These are phyloP conservation scores for Neopestalotiopsis rosae DNA, from an alignment of 2,329 filamentous ascomycete genomes.

Conservation along the genomic window DNA sequence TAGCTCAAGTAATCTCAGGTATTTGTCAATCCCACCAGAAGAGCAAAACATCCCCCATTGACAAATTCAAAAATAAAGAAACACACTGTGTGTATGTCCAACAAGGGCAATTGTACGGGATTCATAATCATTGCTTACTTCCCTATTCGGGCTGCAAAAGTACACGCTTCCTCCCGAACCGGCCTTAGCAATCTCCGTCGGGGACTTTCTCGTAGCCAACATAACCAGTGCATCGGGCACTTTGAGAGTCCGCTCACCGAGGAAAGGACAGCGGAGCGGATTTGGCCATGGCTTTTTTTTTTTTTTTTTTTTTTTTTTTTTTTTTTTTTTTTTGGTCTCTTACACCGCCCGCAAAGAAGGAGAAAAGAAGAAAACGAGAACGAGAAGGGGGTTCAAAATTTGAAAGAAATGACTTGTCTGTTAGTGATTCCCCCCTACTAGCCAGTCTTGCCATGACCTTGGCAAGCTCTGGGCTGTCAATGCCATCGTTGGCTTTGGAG, in stretches of 20 bases:
- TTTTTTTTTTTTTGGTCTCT: not conserved
- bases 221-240: not conserved
- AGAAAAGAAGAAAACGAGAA: not conserved
- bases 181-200: slow-evolving; percentile 2
- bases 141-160: not conserved
- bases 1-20: no score
- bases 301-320: not conserved
- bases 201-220: not conserved
- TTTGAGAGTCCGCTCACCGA: not conserved
- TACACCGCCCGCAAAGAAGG: not conserved
- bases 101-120: not conserved
- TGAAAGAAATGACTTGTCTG: no score
- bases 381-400: no score
- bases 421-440: not conserved
- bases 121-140: slow-evolving; percentile 3
- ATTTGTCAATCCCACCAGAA: no score
- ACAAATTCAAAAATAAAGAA: no score
- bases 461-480: not conserved
- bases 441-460: not conserved
- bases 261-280: not conserved
- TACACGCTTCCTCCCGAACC: not conserved
- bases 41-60: no score
- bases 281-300: not conserved
- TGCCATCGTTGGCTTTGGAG: not conserved
- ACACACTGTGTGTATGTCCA: not conserved